Evolutionary conservation across 805 yeast species (phyloP), one percentile per base, ranked within the genome.

Genomic region (Hermanozyma aechmeae): DNA sequence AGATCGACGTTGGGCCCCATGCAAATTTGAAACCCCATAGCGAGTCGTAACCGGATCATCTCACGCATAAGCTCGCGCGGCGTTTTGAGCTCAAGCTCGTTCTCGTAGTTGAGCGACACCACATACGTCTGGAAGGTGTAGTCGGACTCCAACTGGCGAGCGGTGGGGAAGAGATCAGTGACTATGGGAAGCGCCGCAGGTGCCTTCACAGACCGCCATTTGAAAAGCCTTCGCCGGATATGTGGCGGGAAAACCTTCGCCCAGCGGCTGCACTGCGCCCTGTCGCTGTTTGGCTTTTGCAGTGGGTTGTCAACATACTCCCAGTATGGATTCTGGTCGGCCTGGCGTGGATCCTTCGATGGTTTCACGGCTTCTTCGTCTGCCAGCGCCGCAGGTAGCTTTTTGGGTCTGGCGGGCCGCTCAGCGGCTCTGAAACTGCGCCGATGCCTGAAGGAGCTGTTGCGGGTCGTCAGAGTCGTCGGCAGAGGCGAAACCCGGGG

Each of bases 131-230:
- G 82, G 42, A 84, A 78, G 1, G 82, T 73, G 51, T 77, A 89
- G 37, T 82, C 77, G 3, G 66, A 65, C 27, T 78, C 73, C 48
- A 87, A 76, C 33, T 83, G 86, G 4, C 64, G 61, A 9, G 65
- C 56, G 0, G 78, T 52, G 0, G 97, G 96, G 43, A 87, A 87
- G 7, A 79, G 65, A 2, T 80, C 73, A 0, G 93, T 76, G 2
- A 85, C 76, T 0, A 83, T 60, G 0, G 99, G 99, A 15, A 92
- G 60, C 5, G 94, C 79, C 0, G 97, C 96, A 0, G 99, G 99
- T 0, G 96, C 75, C 10, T 86, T 79, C 30, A 93, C 65, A 0
- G 97, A 87, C 30, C 84, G 72, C 99, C 99, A 92, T 47, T 87
- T 87, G 28, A 87, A 78, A 11, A 77, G 61, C 42, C 73, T 71